Percentiles rank a stretch among this genome's conserved stretches.
phyloP scores from a whole-genome alignment of 129 eudicot species.

The Chrysanthemum makinoi region DNA sequence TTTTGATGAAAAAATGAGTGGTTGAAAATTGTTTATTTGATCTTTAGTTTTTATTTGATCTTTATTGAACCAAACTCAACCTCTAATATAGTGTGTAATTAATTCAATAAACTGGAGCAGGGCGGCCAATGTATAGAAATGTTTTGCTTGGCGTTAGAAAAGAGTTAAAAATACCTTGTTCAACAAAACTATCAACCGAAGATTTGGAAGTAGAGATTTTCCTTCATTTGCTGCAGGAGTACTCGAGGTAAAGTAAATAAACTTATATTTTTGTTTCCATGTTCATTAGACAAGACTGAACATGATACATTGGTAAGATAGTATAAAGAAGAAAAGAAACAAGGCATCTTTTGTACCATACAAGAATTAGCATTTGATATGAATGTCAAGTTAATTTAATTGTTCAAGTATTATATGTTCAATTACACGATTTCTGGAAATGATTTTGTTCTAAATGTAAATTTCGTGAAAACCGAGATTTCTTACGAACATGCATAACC shows the following conservation, averaged over 20 bases:
- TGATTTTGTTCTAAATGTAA: neutral
- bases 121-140: constrained; percentile 93
- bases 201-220: constrained; percentile 92
- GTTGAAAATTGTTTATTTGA: too few species aligned
- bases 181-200: constrained; percentile 72
- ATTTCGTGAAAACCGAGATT: neutral
- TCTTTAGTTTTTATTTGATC: too few species aligned
- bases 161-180: constrained; percentile 69
- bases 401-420: too few species aligned
- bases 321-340: neutral
- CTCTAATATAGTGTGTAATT: constrained; percentile 11
- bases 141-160: constrained; percentile 83
- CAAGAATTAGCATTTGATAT: neutral
- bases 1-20: too few species aligned
- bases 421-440: neutral
- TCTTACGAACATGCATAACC: too few species aligned
- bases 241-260: constrained; percentile 58
- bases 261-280: constrained; percentile 16
- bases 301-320: constrained; percentile 2
- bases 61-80: too few species aligned
- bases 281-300: constrained; percentile 1
- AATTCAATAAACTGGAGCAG: constrained; percentile 33
- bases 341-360: constrained; percentile 3
- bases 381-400: too few species aligned
- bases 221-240: constrained; percentile 81